Evolutionary conservation across 495 filamentous ascomycete species (phyloP).

Genomic region (Glarea lozoyensis): DNA sequence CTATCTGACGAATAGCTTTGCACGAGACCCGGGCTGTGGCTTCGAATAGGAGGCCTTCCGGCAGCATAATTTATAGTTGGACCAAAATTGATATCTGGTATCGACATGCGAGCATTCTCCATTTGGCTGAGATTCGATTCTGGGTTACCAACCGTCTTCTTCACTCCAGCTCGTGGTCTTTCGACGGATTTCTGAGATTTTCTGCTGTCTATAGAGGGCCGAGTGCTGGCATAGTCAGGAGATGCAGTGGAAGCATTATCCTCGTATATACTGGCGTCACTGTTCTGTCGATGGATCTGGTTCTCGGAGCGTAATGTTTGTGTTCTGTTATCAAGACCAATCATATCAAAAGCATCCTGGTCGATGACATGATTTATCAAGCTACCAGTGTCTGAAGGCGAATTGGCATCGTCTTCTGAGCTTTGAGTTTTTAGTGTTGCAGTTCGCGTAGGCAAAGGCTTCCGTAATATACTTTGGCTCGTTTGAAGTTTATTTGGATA

Average conservation of each 20-base stretch:
- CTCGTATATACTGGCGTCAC: slow-evolving; percentile 33
- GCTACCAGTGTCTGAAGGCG: slow-evolving; percentile 51
- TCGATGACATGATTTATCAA: slow-evolving; percentile 57
- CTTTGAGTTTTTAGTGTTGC: slow-evolving; percentile 28
- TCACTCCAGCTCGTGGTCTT: slow-evolving; percentile 68
- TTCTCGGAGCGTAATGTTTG: neutral
- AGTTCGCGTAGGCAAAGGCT: slow-evolving; percentile 50
- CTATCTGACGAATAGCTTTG: slow-evolving; percentile 5
- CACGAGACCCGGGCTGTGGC: slow-evolving; percentile 9
- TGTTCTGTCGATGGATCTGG: slow-evolving; percentile 26
- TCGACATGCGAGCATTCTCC: neutral
- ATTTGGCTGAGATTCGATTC: slow-evolving; percentile 22
- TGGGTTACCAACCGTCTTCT: slow-evolving; percentile 69
- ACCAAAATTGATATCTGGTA: slow-evolving; percentile 79
- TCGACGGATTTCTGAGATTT: slow-evolving; percentile 42
- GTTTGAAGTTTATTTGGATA: slow-evolving; percentile 31
- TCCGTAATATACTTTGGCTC: slow-evolving; percentile 43
- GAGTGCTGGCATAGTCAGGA: slow-evolving; percentile 62
- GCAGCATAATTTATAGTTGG: slow-evolving; percentile 63
- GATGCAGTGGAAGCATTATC: slow-evolving; percentile 37
- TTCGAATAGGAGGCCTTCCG: slow-evolving; percentile 18
- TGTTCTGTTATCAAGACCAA: slow-evolving; percentile 12
- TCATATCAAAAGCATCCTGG: slow-evolving; percentile 49
- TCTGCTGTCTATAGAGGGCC: slow-evolving; percentile 51
- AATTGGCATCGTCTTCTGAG: too few species aligned